Evolutionary conservation across 2,329 filamentous ascomycete species (phyloP).

Genomic region (Xylaria multiplex): DNA sequence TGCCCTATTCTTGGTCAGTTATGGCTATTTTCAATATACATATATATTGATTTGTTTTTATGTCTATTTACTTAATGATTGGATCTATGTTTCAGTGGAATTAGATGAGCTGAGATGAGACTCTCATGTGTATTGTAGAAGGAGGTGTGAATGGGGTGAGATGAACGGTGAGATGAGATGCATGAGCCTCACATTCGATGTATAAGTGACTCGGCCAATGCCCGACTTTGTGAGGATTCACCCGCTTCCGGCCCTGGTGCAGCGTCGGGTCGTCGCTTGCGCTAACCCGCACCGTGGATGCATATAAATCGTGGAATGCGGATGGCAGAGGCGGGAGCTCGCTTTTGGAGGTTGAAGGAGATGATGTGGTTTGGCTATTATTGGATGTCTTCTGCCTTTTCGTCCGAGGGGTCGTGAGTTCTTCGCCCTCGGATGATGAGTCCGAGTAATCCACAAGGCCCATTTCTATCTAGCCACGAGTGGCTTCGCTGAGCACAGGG

Average conservation of each 20-base stretch:
- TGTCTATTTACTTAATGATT: neutral
- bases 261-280: constrained; percentile 83
- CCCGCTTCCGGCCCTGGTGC: constrained; percentile 84
- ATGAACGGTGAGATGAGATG: constrained; percentile 1
- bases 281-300: constrained; percentile 79
- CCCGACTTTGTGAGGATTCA: constrained; percentile 84
- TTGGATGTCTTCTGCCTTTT: constrained; percentile 46
- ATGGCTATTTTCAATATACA: neutral
- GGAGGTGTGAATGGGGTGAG: neutral
- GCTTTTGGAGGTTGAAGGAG: neutral
- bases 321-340: constrained; percentile 75
- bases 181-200: constrained; percentile 80
- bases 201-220: constrained; percentile 96
- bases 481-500: neutral
- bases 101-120: neutral
- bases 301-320: constrained; percentile 89
- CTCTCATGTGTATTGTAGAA: neutral
- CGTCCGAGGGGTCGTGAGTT: constrained; percentile 7
- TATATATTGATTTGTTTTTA: neutral
- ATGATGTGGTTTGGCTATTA: neutral
- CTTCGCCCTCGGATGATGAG: constrained; percentile 38
- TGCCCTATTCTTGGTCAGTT: constrained; percentile 42
- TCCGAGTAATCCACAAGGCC: constrained; percentile 55
- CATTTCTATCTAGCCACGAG: constrained; percentile 39
- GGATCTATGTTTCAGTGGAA: neutral